Conservation (phyloP, 176 grass and related monocot genomes). For the Paspalum vaginatum region DNA sequence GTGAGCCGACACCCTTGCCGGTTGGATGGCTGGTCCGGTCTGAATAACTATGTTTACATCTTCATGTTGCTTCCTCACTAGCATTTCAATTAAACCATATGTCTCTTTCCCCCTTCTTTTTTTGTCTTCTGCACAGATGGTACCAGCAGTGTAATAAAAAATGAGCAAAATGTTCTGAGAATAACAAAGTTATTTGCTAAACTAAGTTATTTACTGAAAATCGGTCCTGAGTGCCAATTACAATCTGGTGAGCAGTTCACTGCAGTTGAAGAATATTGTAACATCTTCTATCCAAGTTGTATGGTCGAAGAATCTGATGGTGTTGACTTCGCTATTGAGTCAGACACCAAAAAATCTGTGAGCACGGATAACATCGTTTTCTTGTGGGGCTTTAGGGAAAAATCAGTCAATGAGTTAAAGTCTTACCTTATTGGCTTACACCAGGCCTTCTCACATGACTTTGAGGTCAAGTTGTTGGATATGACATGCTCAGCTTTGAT, state of each 20-base stretch:
- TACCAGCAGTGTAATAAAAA: conserved; percentile 46
- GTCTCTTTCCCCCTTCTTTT: neutral
- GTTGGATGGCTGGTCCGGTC: too few species aligned
- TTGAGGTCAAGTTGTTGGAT: conserved; percentile 74
- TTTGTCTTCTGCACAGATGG: conserved; percentile 52
- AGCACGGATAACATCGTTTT: conserved; percentile 64
- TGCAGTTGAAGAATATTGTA: conserved; percentile 65
- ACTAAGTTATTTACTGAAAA: conserved; percentile 61
- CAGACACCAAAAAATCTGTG: conserved; percentile 40
- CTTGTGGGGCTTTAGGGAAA: conserved; percentile 69
- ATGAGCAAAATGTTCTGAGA: conserved; percentile 75
- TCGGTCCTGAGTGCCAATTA: conserved; percentile 43
- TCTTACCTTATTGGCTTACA: conserved; percentile 53
- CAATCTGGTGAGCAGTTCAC: conserved; percentile 20
- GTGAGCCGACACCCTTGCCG: too few species aligned
- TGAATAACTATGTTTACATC: neutral
- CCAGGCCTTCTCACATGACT: conserved; percentile 60
- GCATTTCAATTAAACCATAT: conserved; percentile 22
- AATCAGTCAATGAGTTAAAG: conserved; percentile 61
- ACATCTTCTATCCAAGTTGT: conserved; percentile 70
- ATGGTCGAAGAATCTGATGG: conserved; percentile 51
- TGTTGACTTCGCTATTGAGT: conserved; percentile 33
- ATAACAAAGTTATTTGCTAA: conserved; percentile 84
- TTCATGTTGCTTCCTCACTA: conserved; percentile 11
- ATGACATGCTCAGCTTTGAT: conserved; percentile 70